Base-by-base conservation (phyloP, 805 yeast genomes). In the Clavispora santaluciae region DNA sequence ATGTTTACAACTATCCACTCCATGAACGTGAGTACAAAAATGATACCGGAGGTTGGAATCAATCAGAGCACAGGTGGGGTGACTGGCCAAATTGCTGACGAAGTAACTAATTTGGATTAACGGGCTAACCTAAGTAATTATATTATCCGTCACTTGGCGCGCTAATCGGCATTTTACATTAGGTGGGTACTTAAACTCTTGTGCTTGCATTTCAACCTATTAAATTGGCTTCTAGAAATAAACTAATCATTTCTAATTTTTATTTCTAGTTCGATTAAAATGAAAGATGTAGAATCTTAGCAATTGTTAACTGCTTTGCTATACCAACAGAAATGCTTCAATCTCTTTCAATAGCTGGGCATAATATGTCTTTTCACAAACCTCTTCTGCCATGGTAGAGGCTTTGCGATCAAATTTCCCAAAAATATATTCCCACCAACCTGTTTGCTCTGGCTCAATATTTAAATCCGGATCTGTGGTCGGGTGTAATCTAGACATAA, bases 1-100 rank as follows among this genome's bases (percentile, higher is more conserved):
- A 75, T 86, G 79, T 54, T 78, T 44, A 71, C 83, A 56, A 75
- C 80, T 35, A 63, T 82, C 38, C 76, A 76, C 47, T 70, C 77
- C 15, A 71, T 79, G 62, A 67, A 71, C 38, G 46, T 75, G 22
- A 74, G 73, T 29, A 59, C 70, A 5, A 57, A 60, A 22, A 49
- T 70, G 57, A 69, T 75, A 10, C 73, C 80, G 0, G 81, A 69
- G 45, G 70, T 70, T 1, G 73, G 74, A 1, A 49, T 61, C 24
- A 64, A 59, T 36, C 41, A 51, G 10, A 64, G 72, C 45, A 69
- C 74, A 11, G 75, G 73, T 2, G 73, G 73, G 1, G 51, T 53
- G 11, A 61, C 71, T 8, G 55, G 36, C 1, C 6, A 8, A 3
- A 8, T 22, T 1, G 24, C 15, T 4, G 29, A 21, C 3, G 15